A percentile compares a stretch with the other conserved stretches of the same genome.
Conservation (phyloP, 306 rosid genomes). For the Gleditsia sinensis region DNA sequence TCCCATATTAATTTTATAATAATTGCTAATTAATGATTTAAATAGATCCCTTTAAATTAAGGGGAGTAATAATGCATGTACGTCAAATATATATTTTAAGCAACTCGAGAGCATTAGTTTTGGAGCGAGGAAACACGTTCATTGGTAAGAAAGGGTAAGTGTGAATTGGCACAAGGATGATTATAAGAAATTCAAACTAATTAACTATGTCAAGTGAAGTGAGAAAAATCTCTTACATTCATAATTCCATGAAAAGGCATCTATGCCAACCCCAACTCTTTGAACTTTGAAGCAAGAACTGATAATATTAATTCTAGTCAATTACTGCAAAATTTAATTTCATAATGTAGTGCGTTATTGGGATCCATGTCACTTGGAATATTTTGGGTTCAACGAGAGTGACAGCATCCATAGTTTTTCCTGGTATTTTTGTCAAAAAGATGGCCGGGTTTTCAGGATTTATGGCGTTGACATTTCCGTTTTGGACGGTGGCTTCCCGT, state of each 20-base stretch:
- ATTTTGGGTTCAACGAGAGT: conserved; percentile 47
- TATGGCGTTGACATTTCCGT: conserved; percentile 59
- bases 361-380: conserved; percentile 51
- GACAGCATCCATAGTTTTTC: conserved; percentile 56
- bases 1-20: conserved; percentile 25
- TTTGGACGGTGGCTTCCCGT: conserved; percentile 49
- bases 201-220: conserved; percentile 14
- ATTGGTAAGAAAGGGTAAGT: conserved; percentile 8
- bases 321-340: conserved; percentile 28
- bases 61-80: not conserved
- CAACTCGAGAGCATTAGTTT: conserved; percentile 31
- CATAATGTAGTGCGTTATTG: conserved; percentile 36
- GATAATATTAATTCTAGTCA: conserved; percentile 4
- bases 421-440: conserved; percentile 61
- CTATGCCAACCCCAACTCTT: conserved; percentile 33
- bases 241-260: conserved; percentile 20
- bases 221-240: not conserved
- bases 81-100: too few species aligned
- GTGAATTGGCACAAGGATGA: conserved; percentile 5
- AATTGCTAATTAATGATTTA: not conserved
- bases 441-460: conserved; percentile 66
- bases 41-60: not conserved
- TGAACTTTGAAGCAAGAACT: not conserved
- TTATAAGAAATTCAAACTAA: not conserved
- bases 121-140: conserved; percentile 35